Conservation (phyloP, 164 flowering plant species). For the Tetracentron sinense region DNA sequence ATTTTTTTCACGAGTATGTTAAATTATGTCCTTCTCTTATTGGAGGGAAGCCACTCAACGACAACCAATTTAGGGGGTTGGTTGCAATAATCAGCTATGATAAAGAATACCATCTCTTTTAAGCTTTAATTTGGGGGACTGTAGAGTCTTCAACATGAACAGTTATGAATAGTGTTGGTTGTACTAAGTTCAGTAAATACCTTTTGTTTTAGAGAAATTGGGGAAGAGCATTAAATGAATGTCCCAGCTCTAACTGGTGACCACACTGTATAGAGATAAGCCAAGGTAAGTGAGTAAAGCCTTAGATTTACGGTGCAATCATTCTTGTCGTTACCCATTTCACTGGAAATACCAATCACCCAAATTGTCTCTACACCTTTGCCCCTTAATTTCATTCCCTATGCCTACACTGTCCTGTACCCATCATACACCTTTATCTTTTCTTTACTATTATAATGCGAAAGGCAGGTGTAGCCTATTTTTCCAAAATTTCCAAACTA, state of each 20-base stretch:
- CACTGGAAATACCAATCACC: not conserved
- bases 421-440: not conserved
- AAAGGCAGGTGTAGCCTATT: too few species aligned
- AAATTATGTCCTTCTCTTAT: not conserved
- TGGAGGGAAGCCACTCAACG: not conserved
- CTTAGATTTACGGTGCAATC: not conserved
- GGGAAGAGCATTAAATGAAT: not conserved
- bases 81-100: not conserved
- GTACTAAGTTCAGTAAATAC: not conserved
- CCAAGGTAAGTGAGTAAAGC: not conserved
- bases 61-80: not conserved
- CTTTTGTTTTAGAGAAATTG: not conserved
- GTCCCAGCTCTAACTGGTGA: not conserved
- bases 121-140: not conserved
- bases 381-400: not conserved
- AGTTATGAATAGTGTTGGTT: not conserved
- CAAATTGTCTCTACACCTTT: not conserved
- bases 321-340: not conserved
- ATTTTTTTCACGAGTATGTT: too few species aligned
- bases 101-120: not conserved
- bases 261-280: not conserved
- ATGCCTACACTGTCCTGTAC: not conserved
- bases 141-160: not conserved
- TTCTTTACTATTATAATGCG: too few species aligned
- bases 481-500: too few species aligned